phyloP scores from a whole-genome alignment of 2,329 filamentous ascomycete species.

The Claviceps pusilla region DNA sequence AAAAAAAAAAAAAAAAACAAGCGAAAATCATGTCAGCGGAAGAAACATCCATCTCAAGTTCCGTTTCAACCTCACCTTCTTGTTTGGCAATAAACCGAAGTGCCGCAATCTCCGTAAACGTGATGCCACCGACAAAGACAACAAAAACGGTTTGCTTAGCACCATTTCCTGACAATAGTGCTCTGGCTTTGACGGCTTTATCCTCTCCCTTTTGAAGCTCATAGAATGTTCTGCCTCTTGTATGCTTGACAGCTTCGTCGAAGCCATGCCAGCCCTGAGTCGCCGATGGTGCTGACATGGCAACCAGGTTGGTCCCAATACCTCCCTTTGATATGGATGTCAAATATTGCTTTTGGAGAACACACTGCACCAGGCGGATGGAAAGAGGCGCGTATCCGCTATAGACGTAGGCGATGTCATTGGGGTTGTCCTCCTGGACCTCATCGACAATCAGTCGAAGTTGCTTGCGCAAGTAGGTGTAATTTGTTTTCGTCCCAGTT shows the following conservation, averaged over 20 bases:
- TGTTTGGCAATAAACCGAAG: slow-evolving; percentile 77
- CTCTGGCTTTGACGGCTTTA: slow-evolving; percentile 75
- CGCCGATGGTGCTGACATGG: slow-evolving; percentile 32
- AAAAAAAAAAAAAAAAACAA: background rate
- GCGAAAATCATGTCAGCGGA: background rate
- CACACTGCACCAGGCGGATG: slow-evolving; percentile 77
- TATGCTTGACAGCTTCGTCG: slow-evolving; percentile 79
- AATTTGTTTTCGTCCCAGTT: slow-evolving; percentile 68
- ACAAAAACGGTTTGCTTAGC: slow-evolving; percentile 78
- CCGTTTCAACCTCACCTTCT: slow-evolving; percentile 37
- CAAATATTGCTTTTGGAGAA: slow-evolving; percentile 81
- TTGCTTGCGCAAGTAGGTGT: slow-evolving; percentile 71
- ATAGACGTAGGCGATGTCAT: slow-evolving; percentile 95
- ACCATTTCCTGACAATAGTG: slow-evolving; percentile 64
- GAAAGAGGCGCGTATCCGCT: slow-evolving; percentile 91
- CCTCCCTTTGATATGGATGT: slow-evolving; percentile 53
- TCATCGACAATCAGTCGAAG: slow-evolving; percentile 87
- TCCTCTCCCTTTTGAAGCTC: slow-evolving; percentile 85
- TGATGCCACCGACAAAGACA: slow-evolving; percentile 96
- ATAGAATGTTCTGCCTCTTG: slow-evolving; percentile 78
- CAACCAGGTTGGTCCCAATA: slow-evolving; percentile 19
- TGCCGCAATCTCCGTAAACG: slow-evolving; percentile 89
- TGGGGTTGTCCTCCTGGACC: slow-evolving; percentile 85
- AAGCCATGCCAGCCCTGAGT: slow-evolving; percentile 84
- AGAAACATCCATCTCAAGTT: background rate